Evolutionary conservation across 2,329 filamentous ascomycete genomes (phyloP).

Genomic region (Fusarium aywerte): DNA sequence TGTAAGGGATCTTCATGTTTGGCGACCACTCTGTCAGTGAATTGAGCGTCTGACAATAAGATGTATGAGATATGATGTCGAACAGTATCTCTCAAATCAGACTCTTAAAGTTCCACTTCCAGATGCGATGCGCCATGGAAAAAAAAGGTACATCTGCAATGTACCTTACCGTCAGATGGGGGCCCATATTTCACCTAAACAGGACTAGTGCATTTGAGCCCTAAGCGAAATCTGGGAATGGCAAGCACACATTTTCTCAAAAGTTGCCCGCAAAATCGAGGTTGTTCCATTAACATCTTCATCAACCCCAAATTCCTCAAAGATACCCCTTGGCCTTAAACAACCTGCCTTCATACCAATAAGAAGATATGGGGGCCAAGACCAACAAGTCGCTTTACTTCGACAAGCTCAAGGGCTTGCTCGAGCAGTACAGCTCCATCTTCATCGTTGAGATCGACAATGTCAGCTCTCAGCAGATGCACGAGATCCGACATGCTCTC

Average conservation of each 20-base stretch:
- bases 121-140: constrained; percentile 18
- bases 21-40: not conserved
- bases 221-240: constrained; percentile 48
- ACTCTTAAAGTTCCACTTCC: constrained; percentile 34
- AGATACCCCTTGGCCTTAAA: constrained; percentile 82
- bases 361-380: constrained; percentile 99
- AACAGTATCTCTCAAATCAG: constrained; percentile 29
- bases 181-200: constrained; percentile 27
- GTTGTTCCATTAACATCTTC: constrained; percentile 28
- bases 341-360: constrained; percentile 88
- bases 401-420: constrained; percentile 98
- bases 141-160: constrained; percentile 52
- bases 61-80: constrained; percentile 5
- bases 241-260: constrained; percentile 47
- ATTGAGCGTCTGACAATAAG: not conserved
- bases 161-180: constrained; percentile 41
- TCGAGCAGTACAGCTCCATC: constrained; percentile 96
- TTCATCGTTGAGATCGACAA: constrained; percentile 99
- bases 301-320: constrained; percentile 43
- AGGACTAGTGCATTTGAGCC: constrained; percentile 50
- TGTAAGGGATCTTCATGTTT: constrained; percentile 70
- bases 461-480: constrained; percentile 99
- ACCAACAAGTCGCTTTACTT: constrained; percentile 97
- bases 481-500: constrained; percentile 96
- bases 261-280: constrained; percentile 18